Conservation (phyloP, 1,284 basidiomycete species). For the Tausonia pullulans region DNA sequence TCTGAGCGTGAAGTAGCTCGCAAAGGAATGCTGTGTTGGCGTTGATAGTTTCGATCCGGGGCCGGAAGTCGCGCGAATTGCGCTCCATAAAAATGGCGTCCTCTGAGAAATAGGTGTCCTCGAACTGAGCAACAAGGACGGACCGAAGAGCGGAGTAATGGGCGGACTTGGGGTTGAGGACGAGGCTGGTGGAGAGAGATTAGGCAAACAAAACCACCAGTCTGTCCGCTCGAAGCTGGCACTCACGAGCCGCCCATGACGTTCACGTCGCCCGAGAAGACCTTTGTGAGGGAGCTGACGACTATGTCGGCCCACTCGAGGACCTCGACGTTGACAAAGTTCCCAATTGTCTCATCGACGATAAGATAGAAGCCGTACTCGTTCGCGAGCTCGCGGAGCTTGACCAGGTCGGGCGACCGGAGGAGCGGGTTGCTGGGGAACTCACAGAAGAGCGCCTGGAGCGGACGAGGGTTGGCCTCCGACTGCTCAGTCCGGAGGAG, state of each 20-base stretch:
- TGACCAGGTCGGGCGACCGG: slow-evolving; percentile 66
- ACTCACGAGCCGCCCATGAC: slow-evolving; percentile 92
- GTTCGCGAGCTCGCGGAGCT: slow-evolving; percentile 71
- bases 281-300: slow-evolving; percentile 86
- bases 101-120: slow-evolving; percentile 81
- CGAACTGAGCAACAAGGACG: slow-evolving; percentile 52
- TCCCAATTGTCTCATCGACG: slow-evolving; percentile 92
- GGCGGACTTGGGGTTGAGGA: slow-evolving; percentile 67
- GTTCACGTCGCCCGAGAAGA: slow-evolving; percentile 90
- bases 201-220: background rate
- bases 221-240: background rate
- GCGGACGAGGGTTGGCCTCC: slow-evolving; percentile 28
- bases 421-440: slow-evolving; percentile 92
- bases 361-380: slow-evolving; percentile 79
- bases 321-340: slow-evolving; percentile 90
- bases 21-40: slow-evolving; percentile 72
- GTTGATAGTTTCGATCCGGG: slow-evolving; percentile 68
- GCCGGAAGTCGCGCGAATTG: slow-evolving; percentile 84
- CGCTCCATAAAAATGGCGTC: slow-evolving; percentile 96
- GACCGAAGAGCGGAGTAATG: slow-evolving; percentile 57
- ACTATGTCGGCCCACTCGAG: slow-evolving; percentile 82
- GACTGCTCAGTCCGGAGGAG: slow-evolving; percentile 44
- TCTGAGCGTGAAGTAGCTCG: slow-evolving; percentile 58
- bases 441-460: slow-evolving; percentile 53
- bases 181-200: slow-evolving; percentile 44